phyloP scores from a whole-genome alignment of 306 rosid species.

The Dalbergia cultrata region DNA sequence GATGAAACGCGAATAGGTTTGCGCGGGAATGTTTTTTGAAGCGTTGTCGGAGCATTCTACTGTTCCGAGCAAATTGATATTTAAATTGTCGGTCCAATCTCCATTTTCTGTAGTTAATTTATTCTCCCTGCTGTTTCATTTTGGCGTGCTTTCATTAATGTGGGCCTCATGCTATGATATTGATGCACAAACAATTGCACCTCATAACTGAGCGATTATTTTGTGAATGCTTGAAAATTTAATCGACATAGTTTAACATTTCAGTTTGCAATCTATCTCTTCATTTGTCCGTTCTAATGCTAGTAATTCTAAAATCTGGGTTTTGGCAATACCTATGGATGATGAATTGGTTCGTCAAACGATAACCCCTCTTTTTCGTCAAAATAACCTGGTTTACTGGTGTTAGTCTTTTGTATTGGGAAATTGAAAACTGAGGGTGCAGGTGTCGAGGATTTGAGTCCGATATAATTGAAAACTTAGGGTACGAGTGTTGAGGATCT shows the following conservation, averaged over 20 bases:
- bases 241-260: constrained; percentile 38
- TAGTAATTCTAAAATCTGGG: background rate
- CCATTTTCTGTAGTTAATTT: constrained; percentile 29
- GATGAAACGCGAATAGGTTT: constrained; percentile 28
- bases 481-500: too few species aligned
- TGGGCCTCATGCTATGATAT: constrained; percentile 40
- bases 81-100: constrained; percentile 41
- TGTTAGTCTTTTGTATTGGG: too few species aligned
- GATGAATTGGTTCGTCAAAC: background rate
- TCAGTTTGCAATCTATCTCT: constrained; percentile 30
- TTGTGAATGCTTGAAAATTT: constrained; percentile 55
- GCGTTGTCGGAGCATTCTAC: constrained; percentile 41
- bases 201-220: constrained; percentile 40
- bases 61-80: constrained; percentile 44
- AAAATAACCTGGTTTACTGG: too few species aligned
- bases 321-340: background rate
- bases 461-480: too few species aligned
- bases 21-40: constrained; percentile 46
- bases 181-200: constrained; percentile 52
- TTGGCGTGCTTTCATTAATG: constrained; percentile 36
- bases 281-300: background rate
- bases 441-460: too few species aligned
- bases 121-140: constrained; percentile 38
- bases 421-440: too few species aligned
- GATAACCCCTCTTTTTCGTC: background rate